phyloP scores from a whole-genome alignment of 306 rosid species.

The Echinosophora koreensis region DNA sequence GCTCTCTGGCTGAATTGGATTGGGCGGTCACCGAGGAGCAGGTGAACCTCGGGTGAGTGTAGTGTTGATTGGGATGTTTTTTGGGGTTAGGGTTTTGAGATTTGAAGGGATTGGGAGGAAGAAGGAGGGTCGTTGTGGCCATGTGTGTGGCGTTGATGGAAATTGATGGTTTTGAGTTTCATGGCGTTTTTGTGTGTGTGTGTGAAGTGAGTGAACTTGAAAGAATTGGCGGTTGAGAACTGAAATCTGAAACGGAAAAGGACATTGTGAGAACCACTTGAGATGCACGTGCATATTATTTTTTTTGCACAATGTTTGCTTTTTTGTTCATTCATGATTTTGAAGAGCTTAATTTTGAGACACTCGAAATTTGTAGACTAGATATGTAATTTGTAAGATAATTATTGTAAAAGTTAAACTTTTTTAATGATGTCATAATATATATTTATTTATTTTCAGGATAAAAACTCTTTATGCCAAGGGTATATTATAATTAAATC shows the following conservation, averaged over 20 bases:
- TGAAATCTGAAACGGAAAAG: neutral
- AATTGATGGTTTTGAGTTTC: slow-evolving; percentile 29
- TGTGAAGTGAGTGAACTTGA: slow-evolving; percentile 11
- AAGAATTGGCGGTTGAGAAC: slow-evolving; percentile 37
- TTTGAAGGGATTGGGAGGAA: slow-evolving; percentile 47
- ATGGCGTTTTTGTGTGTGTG: slow-evolving; percentile 14
- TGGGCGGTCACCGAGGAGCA: slow-evolving; percentile 69
- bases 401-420: too few species aligned
- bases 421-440: too few species aligned
- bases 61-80: slow-evolving; percentile 3
- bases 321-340: too few species aligned
- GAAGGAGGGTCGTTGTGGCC: slow-evolving; percentile 58
- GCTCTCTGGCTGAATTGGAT: slow-evolving; percentile 61
- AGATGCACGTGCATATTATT: neutral
- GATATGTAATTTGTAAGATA: too few species aligned
- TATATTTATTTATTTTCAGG: too few species aligned
- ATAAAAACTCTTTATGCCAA: too few species aligned
- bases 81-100: slow-evolving; percentile 32
- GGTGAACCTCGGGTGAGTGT: slow-evolving; percentile 46
- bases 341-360: too few species aligned
- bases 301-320: too few species aligned
- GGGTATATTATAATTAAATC: too few species aligned
- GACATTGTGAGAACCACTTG: slow-evolving; percentile 20
- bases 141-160: slow-evolving; percentile 38
- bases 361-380: too few species aligned